Base-by-base conservation (phyloP, 306 rosid genomes). In the Prunus kanzakura region DNA sequence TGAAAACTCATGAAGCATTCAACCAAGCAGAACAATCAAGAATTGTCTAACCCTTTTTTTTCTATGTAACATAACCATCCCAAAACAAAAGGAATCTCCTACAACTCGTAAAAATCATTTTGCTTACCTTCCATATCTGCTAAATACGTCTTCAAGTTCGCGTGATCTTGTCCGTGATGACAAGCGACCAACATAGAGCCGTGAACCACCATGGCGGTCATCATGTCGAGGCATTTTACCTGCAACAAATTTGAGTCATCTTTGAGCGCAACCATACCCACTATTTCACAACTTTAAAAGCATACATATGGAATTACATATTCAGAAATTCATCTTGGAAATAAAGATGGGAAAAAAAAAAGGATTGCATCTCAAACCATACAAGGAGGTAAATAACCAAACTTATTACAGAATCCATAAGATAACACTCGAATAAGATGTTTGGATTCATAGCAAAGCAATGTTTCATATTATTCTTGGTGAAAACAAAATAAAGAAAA, bases 131-230 rank as follows among this genome's bases (percentile, higher is more conserved):
- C 86, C 86, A 61, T 85, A 86, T 64, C 89, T 72, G 70, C 84
- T 60, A 68, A 86, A 86, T 4, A 86, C 58, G 20, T 86, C 86
- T 74, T 86, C 89, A 7, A 86, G 89, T 66, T 86, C 86, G 12
- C 84, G 89, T 8, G 86, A 82, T 69, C 89, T 86, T 23, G 86
- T 82, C 71, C 86, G 76, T 30, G 89, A 82, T 1, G 89, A 80
- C 80, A 86, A 69, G 72, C 69, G 89, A 29, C 89, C 89, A 43
- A 86, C 89, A 58, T 86, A 86, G 54, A 86, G 89, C 61, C 89
- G 80, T 10, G 86, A 76, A 50, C 89, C 86, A 45, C 86, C 89
- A n/a, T 77, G 68, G 52, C 89, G 86, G 58, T 86, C 86, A 67
- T 86, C 84, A 19, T 69, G 81, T 2, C 84, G 82, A 82, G 89